Percentiles rank a stretch among this genome's conserved stretches.
Conservation (phyloP, 1,284 basidiomycete species). For the Tetrapyrgos nigripes region DNA sequence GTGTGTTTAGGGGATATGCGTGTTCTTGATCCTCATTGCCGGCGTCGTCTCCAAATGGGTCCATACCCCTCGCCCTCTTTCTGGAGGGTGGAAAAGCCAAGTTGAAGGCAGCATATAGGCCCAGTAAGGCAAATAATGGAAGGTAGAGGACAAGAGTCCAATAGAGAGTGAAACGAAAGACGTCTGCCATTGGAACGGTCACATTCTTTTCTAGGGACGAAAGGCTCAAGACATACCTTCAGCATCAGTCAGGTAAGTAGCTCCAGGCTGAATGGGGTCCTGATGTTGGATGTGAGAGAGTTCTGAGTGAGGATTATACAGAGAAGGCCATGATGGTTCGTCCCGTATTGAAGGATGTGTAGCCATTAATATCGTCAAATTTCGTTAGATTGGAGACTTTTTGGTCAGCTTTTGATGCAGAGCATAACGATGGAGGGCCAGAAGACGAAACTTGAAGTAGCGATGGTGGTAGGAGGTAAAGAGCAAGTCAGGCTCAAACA, state of each 20-base stretch:
- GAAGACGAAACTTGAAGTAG: no score
- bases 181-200: slow-evolving; percentile 50
- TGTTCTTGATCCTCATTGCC: background rate
- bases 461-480: no score
- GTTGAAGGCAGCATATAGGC: slow-evolving; percentile 75
- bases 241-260: slow-evolving; percentile 51
- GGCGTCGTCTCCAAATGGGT: background rate
- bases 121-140: slow-evolving; percentile 73
- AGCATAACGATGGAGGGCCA: no score
- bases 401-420: no score
- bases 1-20: background rate
- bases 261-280: slow-evolving; percentile 47
- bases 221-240: slow-evolving; percentile 36
- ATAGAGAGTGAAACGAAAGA: slow-evolving; percentile 85
- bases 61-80: background rate
- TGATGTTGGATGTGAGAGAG: slow-evolving; percentile 48
- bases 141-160: slow-evolving; percentile 84
- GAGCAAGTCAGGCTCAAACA: no score
- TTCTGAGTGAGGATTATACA: slow-evolving; percentile 60
- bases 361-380: background rate
- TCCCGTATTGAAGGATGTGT: background rate
- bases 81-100: slow-evolving; percentile 57
- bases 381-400: background rate
- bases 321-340: slow-evolving; percentile 57
- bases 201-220: background rate